Base-by-base conservation (phyloP, 495 filamentous ascomycete species). In the Aspergillus conjunctus region DNA sequence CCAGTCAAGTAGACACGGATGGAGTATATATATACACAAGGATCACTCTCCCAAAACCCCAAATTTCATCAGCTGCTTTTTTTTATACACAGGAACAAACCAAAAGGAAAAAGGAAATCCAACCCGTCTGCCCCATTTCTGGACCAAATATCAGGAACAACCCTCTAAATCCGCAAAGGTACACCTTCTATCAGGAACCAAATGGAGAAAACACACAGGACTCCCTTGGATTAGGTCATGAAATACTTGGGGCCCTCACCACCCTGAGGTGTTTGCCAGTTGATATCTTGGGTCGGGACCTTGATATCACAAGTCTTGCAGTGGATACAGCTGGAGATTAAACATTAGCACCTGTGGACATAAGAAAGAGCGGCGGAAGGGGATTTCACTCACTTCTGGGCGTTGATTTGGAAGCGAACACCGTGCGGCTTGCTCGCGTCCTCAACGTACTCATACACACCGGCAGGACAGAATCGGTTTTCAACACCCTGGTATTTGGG, bases 241-340 rank as follows among this genome's bases (percentile, higher is more conserved):
- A 89, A 88, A 72, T 98, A 98, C 72, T 98, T 97, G 5, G 94
- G 94, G 2, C 94, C 94, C 73, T 97, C 94, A 21, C 94, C 94
- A 56, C 95, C 94, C 73, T 97, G 91, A 20, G 94, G 94, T 4
- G 93, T 93, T 56, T 90, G 83, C 92, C 93, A 97, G 75, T 96
- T 95, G 73, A 98, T 98, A 73, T 96, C 94, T 76, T 99, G 94
- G 52, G 87, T 84, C 3, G 94, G 94, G 12, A 88, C 93, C 79
- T 99, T 99, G 73, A 99, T 98, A 75, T 99, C 94, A 70, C 94
- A 99, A 4, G 94, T 98, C 84, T 99, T 99, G 81, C 94, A 99
- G 75, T 99, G 94, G 57, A 99, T 94, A 72, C 94, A 99, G 74
- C 93, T 95, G 26, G 26, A 63, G 48, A 56, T 11, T 4, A 10